Base-by-base conservation (phyloP, 1,139 yeast genomes). In the Geotrichum fermentans region DNA sequence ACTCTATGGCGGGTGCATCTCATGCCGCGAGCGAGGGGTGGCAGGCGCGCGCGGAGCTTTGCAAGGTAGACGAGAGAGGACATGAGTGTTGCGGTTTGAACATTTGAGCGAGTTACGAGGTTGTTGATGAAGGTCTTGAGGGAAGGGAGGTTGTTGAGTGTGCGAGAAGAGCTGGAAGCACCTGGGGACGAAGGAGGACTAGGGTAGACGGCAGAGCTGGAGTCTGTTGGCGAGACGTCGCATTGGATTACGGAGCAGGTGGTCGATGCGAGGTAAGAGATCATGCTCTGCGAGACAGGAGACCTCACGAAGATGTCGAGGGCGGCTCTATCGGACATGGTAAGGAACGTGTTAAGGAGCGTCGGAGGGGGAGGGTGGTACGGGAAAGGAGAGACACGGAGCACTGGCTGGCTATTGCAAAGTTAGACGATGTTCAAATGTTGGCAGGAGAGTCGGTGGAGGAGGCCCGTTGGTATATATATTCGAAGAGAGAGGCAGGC, bases 71-170 rank as follows among this genome's bases (percentile, higher is more conserved):
- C 89, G 49, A 88, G 73, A 1, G 96, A 78, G 14, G 97, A 83
- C 97, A 92, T 90, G 50, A 92, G 74, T 1, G 97, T 92, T 36
- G 97, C 90, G 3, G 96, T 86, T 69, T 90, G 97, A 20, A 92
- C 97, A 64, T 90, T 89, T 8, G 96, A 87, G 61, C 85, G 80
- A 51, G 73, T 74, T 54, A 90, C 82, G 58, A 90, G 72, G 44
- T 77, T 78, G 55, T 80, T 75, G 58, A 90, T 89, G 71, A 90
- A 90, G n/a, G 71, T 70, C 41, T 73, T 72, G 55, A 92, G 70
- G 0, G 83, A 66, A 4, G 73, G 72, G 37, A 61, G 53, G 21
- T 36, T 36, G 16, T 18, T 10, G 36, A 17, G n/a, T 1, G 28
- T 11, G 28, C 22, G 36, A 14, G 35, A 18, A 17, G 28, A 13